Evolutionary conservation across 768 basidiomycete species (phyloP), one percentile per base, ranked within the genome.

Genomic region (Lentinula boryana): DNA sequence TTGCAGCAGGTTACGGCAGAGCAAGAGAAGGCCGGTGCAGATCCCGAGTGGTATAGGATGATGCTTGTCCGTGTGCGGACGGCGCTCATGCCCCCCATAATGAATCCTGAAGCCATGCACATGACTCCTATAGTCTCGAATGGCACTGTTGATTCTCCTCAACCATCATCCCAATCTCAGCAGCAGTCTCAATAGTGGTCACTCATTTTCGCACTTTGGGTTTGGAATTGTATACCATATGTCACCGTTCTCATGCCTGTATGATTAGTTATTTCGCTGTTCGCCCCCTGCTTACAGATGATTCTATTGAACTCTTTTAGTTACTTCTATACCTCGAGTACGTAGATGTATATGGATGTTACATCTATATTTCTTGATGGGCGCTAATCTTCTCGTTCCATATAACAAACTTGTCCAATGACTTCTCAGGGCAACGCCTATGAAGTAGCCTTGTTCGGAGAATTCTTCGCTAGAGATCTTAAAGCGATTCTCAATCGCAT

Each of bases 1-100:
- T 75, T 94, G 60, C 86, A 88, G 67, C 85, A 88, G 64, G 75
- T 91, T n/a, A 88, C 92, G 0, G 80, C 74, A 8, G 88, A 93
- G 66, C 91, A 93, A 68, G 89, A 93, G 69, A 92, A 91, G 73
- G 84, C 84, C 18, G 88, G 87, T 33, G 87, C 82, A 2, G 89
- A 90, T 55, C 85, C 84, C 49, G 91, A 93, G 63, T 94, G 91
- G 91, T 94, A 86, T 67, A 77, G 87, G 63, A 87, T 89, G 83
- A 93, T 93, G 90, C 69, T 92, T 8, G 79, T 89, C 68, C 84
- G 89, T n/a, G 84, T 93, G 46, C 79, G 91, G 58, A 80, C 79
- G 48, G 87, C 87, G 16, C 76, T 92, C 63, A 84, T 91, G 83
- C 83, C 76, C 3, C 70, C 76, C 16, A 63, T 68, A 35, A 46